Percentiles rank a stretch among this genome's conserved stretches.
Conservation (phyloP, 352 stramenopile genomes). For the Pythium biforme region DNA sequence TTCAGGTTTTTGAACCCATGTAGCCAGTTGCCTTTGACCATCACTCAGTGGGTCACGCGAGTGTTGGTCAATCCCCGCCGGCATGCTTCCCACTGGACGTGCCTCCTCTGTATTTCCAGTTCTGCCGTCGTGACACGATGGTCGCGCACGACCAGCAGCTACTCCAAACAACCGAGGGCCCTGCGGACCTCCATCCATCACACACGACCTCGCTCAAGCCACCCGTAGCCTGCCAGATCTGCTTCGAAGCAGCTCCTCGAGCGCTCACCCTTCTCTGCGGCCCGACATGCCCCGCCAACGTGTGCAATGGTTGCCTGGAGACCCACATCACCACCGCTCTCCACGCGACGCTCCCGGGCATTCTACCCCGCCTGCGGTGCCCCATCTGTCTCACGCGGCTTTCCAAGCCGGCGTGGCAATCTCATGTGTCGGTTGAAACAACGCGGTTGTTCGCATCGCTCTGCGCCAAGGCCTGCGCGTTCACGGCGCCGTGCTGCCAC, state of each 20-base stretch:
- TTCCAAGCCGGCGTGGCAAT: constrained; percentile 14
- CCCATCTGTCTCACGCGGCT: constrained; percentile 21
- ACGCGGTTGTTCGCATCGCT: constrained; percentile 1
- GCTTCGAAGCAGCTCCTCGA: constrained; percentile 2
- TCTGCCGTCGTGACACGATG: no score
- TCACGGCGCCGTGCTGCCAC: constrained; percentile 28
- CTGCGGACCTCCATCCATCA: no score
- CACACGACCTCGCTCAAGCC: neutral
- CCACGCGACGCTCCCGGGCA: constrained; percentile 2
- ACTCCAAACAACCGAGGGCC: no score
- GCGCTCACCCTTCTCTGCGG: neutral
- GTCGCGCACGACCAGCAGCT: no score
- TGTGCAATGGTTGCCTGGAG: constrained; percentile 19
- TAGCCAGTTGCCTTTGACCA: constrained; percentile 5
- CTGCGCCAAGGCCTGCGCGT: constrained; percentile 19
- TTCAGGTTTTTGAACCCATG: neutral
- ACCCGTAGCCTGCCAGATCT: constrained; percentile 14
- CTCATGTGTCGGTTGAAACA: neutral
- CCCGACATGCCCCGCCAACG: neutral
- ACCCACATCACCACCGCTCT: constrained; percentile 8
- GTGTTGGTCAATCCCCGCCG: no score
- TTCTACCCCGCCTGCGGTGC: constrained; percentile 26
- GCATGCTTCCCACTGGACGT: no score
- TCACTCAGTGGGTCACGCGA: neutral
- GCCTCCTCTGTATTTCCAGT: no score